phyloP scores from a whole-genome alignment of 2,329 filamentous ascomycete genomes.

The Biscogniauxia mediterranea region DNA sequence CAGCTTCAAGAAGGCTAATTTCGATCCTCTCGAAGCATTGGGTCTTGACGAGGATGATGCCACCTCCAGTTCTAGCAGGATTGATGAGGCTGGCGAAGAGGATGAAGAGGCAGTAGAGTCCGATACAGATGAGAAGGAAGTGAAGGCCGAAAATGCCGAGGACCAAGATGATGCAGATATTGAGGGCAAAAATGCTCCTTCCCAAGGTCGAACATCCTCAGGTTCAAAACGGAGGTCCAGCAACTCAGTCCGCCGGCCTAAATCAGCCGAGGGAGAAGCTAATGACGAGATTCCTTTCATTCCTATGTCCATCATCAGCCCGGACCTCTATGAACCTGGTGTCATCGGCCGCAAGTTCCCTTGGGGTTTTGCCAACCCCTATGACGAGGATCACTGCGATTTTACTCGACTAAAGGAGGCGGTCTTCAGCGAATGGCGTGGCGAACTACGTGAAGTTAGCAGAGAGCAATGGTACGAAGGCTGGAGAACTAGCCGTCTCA shows the following conservation, averaged over 20 bases:
- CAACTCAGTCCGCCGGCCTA: slow-evolving; percentile 45
- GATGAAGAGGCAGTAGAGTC: slow-evolving; percentile 26
- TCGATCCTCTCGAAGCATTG: slow-evolving; percentile 86
- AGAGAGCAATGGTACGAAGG: slow-evolving; percentile 93
- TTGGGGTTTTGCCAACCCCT: slow-evolving; percentile 95
- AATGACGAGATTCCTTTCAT: slow-evolving; percentile 65
- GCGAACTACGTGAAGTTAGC: slow-evolving; percentile 85
- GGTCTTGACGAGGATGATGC: slow-evolving; percentile 71
- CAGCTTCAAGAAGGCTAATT: slow-evolving; percentile 77
- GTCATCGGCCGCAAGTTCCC: slow-evolving; percentile 85
- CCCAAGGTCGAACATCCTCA: slow-evolving; percentile 38
- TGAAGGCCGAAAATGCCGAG: slow-evolving; percentile 25
- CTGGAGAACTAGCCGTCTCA: slow-evolving; percentile 77
- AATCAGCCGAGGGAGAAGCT: slow-evolving; percentile 42
- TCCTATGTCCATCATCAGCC: slow-evolving; percentile 90
- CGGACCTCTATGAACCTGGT: slow-evolving; percentile 81
- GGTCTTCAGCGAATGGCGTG: slow-evolving; percentile 91
- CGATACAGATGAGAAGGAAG: slow-evolving; percentile 27
- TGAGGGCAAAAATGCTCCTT: slow-evolving; percentile 40
- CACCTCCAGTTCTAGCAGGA: slow-evolving; percentile 46
- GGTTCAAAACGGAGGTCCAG: slow-evolving; percentile 46
- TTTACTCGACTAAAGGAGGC: slow-evolving; percentile 87
- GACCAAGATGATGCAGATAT: slow-evolving; percentile 25
- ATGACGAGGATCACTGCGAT: slow-evolving; percentile 89
- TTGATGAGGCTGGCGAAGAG: slow-evolving; percentile 50